Conservation (phyloP, 2,329 filamentous ascomycete species). For the Aspergillus pseudoviridinutans region DNA sequence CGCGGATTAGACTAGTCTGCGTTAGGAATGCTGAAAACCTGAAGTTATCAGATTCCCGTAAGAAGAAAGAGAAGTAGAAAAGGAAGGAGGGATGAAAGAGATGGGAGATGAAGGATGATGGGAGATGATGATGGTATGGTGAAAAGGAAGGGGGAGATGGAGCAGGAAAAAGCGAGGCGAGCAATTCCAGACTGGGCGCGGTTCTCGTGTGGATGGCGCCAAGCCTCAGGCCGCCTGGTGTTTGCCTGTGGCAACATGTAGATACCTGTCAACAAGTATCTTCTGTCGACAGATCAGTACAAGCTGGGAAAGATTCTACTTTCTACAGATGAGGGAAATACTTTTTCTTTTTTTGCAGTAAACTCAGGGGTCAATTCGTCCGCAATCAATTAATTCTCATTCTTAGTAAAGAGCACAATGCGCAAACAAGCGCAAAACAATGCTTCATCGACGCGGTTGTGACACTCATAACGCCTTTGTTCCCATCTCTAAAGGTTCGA, state of each 20-base stretch:
- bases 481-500: neutral
- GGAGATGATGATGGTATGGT: constrained; percentile 12
- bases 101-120: constrained; percentile 4
- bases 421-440: neutral
- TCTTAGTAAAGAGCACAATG: neutral
- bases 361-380: neutral
- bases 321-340: neutral
- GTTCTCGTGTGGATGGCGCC: constrained; percentile 6
- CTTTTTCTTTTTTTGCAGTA: neutral
- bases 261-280: too few relatives aligned
- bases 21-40: neutral
- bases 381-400: neutral
- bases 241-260: neutral
- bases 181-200: constrained; percentile 6
- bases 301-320: neutral
- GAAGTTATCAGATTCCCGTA: neutral
- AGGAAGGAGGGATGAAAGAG: constrained; percentile 6
- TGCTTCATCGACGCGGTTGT: neutral
- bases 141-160: constrained; percentile 15
- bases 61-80: neutral
- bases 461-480: constrained; percentile 3
- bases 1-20: neutral
- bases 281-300: neutral
- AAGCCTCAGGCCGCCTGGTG: neutral
- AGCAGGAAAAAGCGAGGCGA: constrained; percentile 7